Conservation (phyloP, 2,329 filamentous ascomycete genomes). For the Xylariaceae sp. region DNA sequence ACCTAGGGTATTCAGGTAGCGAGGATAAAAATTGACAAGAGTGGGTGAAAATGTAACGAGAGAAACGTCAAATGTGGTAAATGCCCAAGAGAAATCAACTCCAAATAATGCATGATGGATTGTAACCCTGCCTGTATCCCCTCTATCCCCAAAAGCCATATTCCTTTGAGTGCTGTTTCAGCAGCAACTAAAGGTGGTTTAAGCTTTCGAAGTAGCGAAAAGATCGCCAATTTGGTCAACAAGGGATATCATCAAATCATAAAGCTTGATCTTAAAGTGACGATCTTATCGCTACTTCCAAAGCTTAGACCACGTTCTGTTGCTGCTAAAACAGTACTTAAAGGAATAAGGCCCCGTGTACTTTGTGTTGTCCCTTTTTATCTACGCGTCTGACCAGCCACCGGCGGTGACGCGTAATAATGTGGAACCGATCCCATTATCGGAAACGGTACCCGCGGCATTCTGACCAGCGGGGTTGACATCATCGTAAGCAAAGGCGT, state of each 20-base stretch:
- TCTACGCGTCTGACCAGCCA: constrained; percentile 26
- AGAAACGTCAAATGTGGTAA: background rate
- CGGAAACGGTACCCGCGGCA: constrained; percentile 49
- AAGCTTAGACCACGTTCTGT: too few species aligned
- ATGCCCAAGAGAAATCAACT: background rate
- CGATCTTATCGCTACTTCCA: too few species aligned
- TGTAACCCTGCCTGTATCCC: too few species aligned
- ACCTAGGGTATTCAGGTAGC: too few species aligned
- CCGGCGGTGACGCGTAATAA: constrained; percentile 46
- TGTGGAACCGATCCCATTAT: constrained; percentile 40
- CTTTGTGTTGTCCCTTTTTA: background rate
- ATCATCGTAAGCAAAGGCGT: constrained; percentile 67
- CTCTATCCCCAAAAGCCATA: too few species aligned
- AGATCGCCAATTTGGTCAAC: background rate
- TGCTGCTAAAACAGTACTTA: too few species aligned
- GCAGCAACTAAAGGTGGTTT: too few species aligned
- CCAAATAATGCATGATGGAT: background rate
- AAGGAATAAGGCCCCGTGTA: background rate
- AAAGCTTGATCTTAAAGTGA: too few species aligned
- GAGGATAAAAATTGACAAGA: too few species aligned
- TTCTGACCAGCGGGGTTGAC: constrained; percentile 57
- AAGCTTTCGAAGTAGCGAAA: too few species aligned
- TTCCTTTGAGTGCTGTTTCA: too few species aligned
- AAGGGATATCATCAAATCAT: background rate
- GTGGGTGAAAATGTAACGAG: too few species aligned